Percentiles rank a stretch among this genome's conserved stretches.
Evolutionary conservation across 2,329 filamentous ascomycete species (phyloP).

Genomic region (Aspergillus caelatus): DNA sequence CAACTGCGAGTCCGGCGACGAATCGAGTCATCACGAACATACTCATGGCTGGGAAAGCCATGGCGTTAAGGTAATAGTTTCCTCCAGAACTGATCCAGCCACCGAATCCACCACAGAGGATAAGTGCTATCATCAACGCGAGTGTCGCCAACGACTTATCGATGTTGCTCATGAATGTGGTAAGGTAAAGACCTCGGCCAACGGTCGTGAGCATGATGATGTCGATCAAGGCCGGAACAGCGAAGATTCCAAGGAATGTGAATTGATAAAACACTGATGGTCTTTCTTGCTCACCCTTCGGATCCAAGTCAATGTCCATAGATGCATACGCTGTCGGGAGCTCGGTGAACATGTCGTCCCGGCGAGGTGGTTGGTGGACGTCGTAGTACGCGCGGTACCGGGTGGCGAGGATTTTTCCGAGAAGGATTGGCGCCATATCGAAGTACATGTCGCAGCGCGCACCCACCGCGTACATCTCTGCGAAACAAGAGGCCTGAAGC

Average conservation of each 20-base stretch:
- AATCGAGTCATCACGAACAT: slow-evolving; percentile 57
- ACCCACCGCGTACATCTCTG: slow-evolving; percentile 65
- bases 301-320: slow-evolving; percentile 57
- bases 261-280: slow-evolving; percentile 57
- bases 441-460: slow-evolving; percentile 67
- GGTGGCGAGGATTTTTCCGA: slow-evolving; percentile 48
- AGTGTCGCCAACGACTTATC: slow-evolving; percentile 58
- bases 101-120: slow-evolving; percentile 63
- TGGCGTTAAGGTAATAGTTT: slow-evolving; percentile 62
- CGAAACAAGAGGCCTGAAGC: slow-evolving; percentile 66
- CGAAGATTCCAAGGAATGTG: slow-evolving; percentile 64
- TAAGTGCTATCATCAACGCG: slow-evolving; percentile 60
- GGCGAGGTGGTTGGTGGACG: slow-evolving; percentile 52
- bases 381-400: slow-evolving; percentile 49
- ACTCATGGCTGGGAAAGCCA: slow-evolving; percentile 59
- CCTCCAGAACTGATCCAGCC: slow-evolving; percentile 67
- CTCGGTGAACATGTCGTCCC: slow-evolving; percentile 52
- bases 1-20: slow-evolving; percentile 54
- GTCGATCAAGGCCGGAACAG: slow-evolving; percentile 64
- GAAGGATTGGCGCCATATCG: slow-evolving; percentile 54
- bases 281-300: slow-evolving; percentile 45
- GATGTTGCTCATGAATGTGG: slow-evolving; percentile 55
- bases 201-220: slow-evolving; percentile 61
- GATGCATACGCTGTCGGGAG: slow-evolving; percentile 57
- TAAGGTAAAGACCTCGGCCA: slow-evolving; percentile 64